phyloP scores from a whole-genome alignment of 805 yeast genomes.

The Ogataea neopini region DNA sequence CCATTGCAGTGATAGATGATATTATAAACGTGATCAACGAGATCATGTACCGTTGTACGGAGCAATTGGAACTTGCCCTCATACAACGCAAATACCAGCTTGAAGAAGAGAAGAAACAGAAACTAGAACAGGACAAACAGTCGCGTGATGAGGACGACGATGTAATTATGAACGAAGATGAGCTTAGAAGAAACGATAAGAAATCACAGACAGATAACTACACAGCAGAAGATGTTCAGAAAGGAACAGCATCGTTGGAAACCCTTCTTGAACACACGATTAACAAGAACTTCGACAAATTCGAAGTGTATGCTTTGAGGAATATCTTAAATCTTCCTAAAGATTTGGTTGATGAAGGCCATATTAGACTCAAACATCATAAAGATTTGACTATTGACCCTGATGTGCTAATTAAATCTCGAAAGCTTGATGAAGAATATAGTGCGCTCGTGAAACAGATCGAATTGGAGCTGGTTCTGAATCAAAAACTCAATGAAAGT shows the following conservation, averaged over 20 bases:
- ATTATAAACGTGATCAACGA: conserved; percentile 86
- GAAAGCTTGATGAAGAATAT: conserved; percentile 26
- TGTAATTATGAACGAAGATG: conserved; percentile 30
- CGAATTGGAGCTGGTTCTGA: conserved; percentile 43
- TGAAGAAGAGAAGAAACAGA: conserved; percentile 22
- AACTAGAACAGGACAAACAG: conserved; percentile 10
- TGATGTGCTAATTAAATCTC: conserved; percentile 20
- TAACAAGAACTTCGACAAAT: conserved; percentile 81
- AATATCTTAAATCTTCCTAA: conserved; percentile 73
- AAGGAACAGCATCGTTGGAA: conserved; percentile 83
- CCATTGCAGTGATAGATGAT: conserved; percentile 80
- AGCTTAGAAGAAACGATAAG: conserved; percentile 3
- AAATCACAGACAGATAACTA: conserved; percentile 12
- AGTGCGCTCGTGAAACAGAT: conserved; percentile 39
- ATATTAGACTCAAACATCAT: conserved; percentile 70
- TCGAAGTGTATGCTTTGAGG: conserved; percentile 78
- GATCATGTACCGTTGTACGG: conserved; percentile 77
- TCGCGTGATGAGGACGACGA: conserved; percentile 29
- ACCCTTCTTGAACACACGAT: conserved; percentile 71
- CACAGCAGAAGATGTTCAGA: conserved; percentile 51
- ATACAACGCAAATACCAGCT: conserved; percentile 35
- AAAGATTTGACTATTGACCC: conserved; percentile 42
- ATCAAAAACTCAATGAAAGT: conserved; percentile 42
- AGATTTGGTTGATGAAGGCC: conserved; percentile 64
- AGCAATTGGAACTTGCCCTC: conserved; percentile 71